phyloP scores from a whole-genome alignment of 1,284 basidiomycete genomes.

The Leccinum olivaceoglutinosum region DNA sequence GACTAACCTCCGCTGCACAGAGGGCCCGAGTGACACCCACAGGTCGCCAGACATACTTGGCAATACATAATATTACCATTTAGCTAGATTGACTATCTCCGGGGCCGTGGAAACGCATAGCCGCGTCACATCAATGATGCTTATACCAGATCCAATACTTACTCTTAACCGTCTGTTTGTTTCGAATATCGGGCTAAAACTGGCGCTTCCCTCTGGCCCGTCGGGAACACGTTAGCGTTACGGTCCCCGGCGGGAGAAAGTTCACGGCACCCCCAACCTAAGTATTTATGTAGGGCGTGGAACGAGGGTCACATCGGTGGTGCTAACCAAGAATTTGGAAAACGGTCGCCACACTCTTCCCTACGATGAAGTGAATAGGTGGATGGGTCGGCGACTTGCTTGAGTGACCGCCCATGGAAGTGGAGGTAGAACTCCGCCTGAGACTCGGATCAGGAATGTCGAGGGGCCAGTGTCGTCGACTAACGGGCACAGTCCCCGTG shows the following conservation, averaged over 20 bases:
- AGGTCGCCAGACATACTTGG: neutral
- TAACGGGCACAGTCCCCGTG: neutral
- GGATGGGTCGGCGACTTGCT: neutral
- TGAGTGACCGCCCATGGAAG: neutral
- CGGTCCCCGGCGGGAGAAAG: neutral
- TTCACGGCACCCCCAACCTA: neutral
- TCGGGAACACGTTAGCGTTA: neutral
- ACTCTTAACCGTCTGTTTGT: neutral
- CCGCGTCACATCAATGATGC: no score
- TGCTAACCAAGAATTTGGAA: neutral
- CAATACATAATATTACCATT: neutral
- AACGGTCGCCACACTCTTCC: neutral
- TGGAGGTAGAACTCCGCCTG: neutral
- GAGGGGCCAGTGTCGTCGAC: neutral
- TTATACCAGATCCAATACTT: neutral
- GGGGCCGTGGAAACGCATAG: neutral
- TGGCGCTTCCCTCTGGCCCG: neutral
- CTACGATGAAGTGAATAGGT: neutral
- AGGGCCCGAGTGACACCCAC: neutral
- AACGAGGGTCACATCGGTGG: neutral
- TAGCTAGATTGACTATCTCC: neutral
- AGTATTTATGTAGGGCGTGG: neutral
- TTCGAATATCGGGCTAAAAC: neutral
- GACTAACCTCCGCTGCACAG: neutral
- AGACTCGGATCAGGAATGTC: neutral